These are phyloP conservation scores for Leishmania gerbilli DNA, from an alignment of 208 protist species.

Conservation along the genomic window DNA sequence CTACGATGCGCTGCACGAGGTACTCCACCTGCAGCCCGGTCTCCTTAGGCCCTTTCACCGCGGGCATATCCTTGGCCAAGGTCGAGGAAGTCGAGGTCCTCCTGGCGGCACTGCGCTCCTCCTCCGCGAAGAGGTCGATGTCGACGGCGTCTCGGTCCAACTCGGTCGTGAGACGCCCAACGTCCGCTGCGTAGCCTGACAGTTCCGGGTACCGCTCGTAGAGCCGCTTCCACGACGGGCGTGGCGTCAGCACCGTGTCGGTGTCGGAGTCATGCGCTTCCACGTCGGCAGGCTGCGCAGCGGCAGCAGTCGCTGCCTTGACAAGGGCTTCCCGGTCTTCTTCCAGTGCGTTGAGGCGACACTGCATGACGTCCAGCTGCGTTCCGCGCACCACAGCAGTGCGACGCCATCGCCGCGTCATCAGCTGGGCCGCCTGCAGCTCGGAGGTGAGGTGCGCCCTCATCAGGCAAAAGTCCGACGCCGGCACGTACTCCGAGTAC, in stretches of 20 bases:
- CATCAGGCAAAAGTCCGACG: slow-evolving; percentile 67
- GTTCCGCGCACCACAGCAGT: slow-evolving; percentile 76
- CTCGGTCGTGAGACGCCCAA: slow-evolving; percentile 18
- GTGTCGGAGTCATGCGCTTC: neutral
- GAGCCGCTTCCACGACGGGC: slow-evolving; percentile 64
- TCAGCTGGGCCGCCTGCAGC: slow-evolving; percentile 46
- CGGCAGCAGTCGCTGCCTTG: neutral
- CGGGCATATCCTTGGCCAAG: neutral
- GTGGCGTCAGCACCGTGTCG: slow-evolving; percentile 57
- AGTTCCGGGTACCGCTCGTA: slow-evolving; percentile 46
- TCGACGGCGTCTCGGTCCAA: slow-evolving; percentile 6
- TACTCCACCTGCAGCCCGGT: slow-evolving; percentile 73
- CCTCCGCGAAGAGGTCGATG: neutral
- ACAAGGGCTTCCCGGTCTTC: slow-evolving; percentile 36
- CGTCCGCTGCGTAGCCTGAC: slow-evolving; percentile 30
- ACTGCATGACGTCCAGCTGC: slow-evolving; percentile 75
- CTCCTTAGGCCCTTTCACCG: slow-evolving; percentile 46
- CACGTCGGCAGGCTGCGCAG: neutral
- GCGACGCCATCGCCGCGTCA: slow-evolving; percentile 65
- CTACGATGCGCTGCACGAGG: slow-evolving; percentile 56
- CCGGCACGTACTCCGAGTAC: slow-evolving; percentile 68
- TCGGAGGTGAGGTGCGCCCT: slow-evolving; percentile 71
- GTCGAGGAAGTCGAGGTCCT: neutral
- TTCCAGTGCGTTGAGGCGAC: slow-evolving; percentile 55
- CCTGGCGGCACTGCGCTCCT: neutral